Evolutionary conservation across 148 eudicot species (phyloP), one percentile per base, ranked within the genome.

Genomic region (Salicornia ramosissima): DNA sequence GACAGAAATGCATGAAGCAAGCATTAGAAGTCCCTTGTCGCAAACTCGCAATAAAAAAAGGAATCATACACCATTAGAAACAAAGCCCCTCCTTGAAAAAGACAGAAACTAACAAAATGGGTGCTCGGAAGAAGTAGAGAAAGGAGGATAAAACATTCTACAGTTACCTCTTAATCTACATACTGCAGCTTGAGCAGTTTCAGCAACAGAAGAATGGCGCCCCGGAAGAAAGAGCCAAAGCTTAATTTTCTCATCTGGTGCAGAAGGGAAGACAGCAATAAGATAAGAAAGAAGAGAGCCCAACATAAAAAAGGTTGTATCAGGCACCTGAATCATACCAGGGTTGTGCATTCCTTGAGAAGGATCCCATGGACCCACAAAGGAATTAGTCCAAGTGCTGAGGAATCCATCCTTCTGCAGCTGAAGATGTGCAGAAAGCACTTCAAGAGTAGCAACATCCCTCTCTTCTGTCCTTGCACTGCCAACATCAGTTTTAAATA

Each of bases 311-410:
- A 46, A 4, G 30, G 64, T 39, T 43, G 58, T 11, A 13, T 49
- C 18, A 65, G 21, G 70, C 43, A 29, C 19, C 45, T n/a, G 40
- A 29, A 19, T 34, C 19, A 55, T 81, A 93, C 98, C 98, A 60
- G 98, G 98, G 77, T 93, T 93, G 75, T 93, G 96, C 47, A 82
- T 55, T 28, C 98, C 98, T 84, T 93, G 98, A 59, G 98, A 93
- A 68, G 98, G 98, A 75, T 93, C 98, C 98, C 98, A 93, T 30
- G 98, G 98, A 31, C 98, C 98, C 46, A 93, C 96, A 84, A 93
- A 90, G 43, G 87, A 90, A 78, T 88, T 93, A 4, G 96, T 85
- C 98, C 98, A 93, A 56, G 96, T 66, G 77, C 90, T 93, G 36
- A 93, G 88, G 70, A 88, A 85, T 54, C 95, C 98, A 64, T 88